phyloP scores from a whole-genome alignment of 1,139 yeast species.

The Geotrichum histeridarum region DNA sequence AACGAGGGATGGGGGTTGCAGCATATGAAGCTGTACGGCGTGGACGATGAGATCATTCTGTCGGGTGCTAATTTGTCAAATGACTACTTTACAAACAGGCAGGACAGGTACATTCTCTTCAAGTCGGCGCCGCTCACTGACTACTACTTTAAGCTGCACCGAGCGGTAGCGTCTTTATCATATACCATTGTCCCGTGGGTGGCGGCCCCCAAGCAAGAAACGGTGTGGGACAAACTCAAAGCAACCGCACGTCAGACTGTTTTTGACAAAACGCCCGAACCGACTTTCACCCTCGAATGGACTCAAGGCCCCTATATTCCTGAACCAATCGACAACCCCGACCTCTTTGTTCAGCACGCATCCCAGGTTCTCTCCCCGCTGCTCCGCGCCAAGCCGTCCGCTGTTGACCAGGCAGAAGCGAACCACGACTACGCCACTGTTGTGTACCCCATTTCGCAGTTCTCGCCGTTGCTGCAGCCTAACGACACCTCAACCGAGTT shows the following conservation, averaged over 20 bases:
- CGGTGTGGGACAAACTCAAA: slow-evolving; percentile 5
- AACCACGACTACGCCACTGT: slow-evolving; percentile 29
- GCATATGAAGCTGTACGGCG: slow-evolving; percentile 95
- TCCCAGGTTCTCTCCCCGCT: slow-evolving; percentile 55
- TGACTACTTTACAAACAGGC: slow-evolving; percentile 94
- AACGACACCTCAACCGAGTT: slow-evolving; percentile 75
- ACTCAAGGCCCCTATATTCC: slow-evolving; percentile 63
- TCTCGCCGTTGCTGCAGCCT: slow-evolving; percentile 63
- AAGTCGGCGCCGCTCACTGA: slow-evolving; percentile 53
- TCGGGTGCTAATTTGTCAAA: slow-evolving; percentile 88
- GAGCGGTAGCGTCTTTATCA: slow-evolving; percentile 61
- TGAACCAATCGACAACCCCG: slow-evolving; percentile 62
- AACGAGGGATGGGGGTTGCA: slow-evolving; percentile 92
- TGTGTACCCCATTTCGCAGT: slow-evolving; percentile 91
- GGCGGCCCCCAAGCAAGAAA: neutral
- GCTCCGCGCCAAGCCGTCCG: slow-evolving; percentile 32
- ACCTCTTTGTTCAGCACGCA: slow-evolving; percentile 55
- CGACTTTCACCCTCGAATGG: slow-evolving; percentile 58
- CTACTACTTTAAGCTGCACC: slow-evolving; percentile 67
- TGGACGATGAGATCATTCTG: slow-evolving; percentile 81
- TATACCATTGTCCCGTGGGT: slow-evolving; percentile 51
- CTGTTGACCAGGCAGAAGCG: slow-evolving; percentile 6
- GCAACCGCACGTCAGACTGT: slow-evolving; percentile 6
- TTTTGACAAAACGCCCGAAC: slow-evolving; percentile 17
- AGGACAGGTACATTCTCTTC: slow-evolving; percentile 83